Evolutionary conservation across 148 eudicot genomes (phyloP).

Genomic region (Agrostemma githago): DNA sequence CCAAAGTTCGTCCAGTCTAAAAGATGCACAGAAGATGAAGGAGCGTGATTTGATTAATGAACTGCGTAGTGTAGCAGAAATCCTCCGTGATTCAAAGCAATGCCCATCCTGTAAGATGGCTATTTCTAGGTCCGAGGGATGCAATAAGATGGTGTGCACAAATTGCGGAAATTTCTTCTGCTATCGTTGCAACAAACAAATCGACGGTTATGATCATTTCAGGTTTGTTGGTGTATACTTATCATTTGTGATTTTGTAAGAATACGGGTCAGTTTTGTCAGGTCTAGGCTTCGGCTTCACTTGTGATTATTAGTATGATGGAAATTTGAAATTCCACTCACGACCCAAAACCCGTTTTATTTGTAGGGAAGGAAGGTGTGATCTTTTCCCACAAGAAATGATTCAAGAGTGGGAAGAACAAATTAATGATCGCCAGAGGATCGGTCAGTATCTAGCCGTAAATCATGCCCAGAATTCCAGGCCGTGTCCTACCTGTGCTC

Average conservation of each 20-base stretch:
- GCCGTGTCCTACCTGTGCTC: conserved; percentile 70
- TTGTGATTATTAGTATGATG: background rate
- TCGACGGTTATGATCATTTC: conserved; percentile 85
- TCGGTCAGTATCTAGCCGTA: conserved; percentile 49
- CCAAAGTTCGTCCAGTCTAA: conserved; percentile 59
- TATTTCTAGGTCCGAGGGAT: conserved; percentile 82
- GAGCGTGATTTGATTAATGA: conserved; percentile 78
- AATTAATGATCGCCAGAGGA: conserved; percentile 46
- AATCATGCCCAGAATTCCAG: conserved; percentile 38
- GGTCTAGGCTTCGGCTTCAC: background rate
- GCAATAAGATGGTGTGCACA: conserved; percentile 84
- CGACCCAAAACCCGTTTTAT: conserved; percentile 5
- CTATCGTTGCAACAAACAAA: conserved; percentile 69
- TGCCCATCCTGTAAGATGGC: conserved; percentile 95
- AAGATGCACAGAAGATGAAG: conserved; percentile 43
- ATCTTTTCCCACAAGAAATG: conserved; percentile 63
- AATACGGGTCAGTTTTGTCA: too few relatives aligned
- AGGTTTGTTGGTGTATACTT: conserved; percentile 37
- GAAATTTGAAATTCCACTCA: background rate
- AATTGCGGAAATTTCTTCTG: conserved; percentile 78
- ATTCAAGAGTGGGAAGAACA: conserved; percentile 58
- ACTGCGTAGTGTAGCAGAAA: conserved; percentile 65
- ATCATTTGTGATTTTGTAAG: too few relatives aligned
- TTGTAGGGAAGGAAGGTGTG: conserved; percentile 57
- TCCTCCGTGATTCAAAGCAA: conserved; percentile 64